These are phyloP conservation scores for Cynanchum wilfordii DNA, from an alignment of 257 asterid species.

Conservation along the genomic window DNA sequence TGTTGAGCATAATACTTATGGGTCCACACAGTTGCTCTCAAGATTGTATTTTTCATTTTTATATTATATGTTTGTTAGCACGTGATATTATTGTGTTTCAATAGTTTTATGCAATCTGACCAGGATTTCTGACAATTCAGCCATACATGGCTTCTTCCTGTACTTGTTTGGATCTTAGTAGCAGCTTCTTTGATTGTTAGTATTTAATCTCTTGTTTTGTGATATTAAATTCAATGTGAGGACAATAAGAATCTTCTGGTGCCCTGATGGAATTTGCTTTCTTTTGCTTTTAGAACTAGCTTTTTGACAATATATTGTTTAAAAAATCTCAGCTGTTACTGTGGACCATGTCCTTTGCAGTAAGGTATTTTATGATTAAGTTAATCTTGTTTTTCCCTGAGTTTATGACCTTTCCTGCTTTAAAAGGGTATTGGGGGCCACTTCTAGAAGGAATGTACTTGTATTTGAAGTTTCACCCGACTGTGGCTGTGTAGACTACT, in stretches of 20 bases:
- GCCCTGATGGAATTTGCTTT: conserved; percentile 4
- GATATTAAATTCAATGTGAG: conserved; percentile 12
- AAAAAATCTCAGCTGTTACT: neutral
- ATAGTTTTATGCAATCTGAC: conserved; percentile 15
- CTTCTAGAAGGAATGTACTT: neutral
- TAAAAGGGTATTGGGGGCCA: neutral
- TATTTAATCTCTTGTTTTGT: conserved; percentile 1
- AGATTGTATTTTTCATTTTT: conserved; percentile 32
- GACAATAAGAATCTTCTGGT: conserved; percentile 9
- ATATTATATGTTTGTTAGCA: conserved; percentile 29
- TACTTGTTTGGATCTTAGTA: conserved; percentile 26
- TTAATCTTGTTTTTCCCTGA: neutral
- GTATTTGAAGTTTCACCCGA: neutral
- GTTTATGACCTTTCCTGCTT: conserved; percentile 13
- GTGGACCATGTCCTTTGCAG: neutral
- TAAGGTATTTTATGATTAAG: conserved; percentile 5
- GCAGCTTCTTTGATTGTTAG: conserved; percentile 19
- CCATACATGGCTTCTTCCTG: conserved; percentile 21
- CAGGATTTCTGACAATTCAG: conserved; percentile 19
- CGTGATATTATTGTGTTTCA: conserved; percentile 25
- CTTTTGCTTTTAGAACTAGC: neutral
- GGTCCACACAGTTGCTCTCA: conserved; percentile 16
- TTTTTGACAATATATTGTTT: neutral
- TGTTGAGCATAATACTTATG: conserved; percentile 19
- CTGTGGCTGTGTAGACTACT: neutral